These are phyloP conservation scores for Powellomyces hirtus DNA, from an alignment of 192 early-diverging fungal genomes.

Conservation along the genomic window DNA sequence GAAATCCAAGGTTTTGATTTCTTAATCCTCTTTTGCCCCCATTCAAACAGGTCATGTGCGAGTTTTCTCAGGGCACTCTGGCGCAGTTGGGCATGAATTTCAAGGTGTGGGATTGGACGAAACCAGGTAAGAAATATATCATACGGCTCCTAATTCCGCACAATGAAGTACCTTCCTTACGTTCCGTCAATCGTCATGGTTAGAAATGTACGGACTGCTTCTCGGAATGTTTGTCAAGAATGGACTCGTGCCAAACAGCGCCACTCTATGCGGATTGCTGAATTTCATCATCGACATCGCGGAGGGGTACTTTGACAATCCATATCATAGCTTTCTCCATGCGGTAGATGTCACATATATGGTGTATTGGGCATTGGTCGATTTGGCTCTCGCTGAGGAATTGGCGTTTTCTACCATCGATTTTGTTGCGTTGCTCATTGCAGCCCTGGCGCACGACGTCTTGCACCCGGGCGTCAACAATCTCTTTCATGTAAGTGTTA, in stretches of 20 bases:
- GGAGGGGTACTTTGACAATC: conserved; percentile 76
- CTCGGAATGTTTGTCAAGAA: conserved; percentile 73
- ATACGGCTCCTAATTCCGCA: too few relatives aligned
- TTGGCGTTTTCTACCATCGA: conserved; percentile 61
- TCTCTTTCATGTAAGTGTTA: conserved; percentile 52
- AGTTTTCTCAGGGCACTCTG: conserved; percentile 20
- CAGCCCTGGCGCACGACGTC: conserved; percentile 88
- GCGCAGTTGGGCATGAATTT: conserved; percentile 40
- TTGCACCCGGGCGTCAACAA: conserved; percentile 89
- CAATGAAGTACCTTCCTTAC: background rate
- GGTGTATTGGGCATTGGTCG: conserved; percentile 72
- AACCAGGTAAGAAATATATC: conserved; percentile 23
- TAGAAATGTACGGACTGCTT: conserved; percentile 79
- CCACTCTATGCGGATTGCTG: conserved; percentile 64
- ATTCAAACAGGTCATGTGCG: conserved; percentile 20
- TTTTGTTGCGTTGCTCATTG: conserved; percentile 72
- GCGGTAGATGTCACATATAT: conserved; percentile 86
- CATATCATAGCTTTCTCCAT: conserved; percentile 91
- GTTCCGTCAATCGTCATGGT: background rate
- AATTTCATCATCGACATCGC: conserved; percentile 85
- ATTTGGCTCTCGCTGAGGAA: conserved; percentile 66
- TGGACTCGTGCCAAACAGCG: conserved; percentile 59
- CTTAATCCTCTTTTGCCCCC: background rate
- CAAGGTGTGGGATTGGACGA: conserved; percentile 37
- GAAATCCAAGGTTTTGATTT: too few relatives aligned